Percentiles rank a stretch among this genome's conserved stretches.
Evolutionary conservation across 495 filamentous ascomycete species (phyloP).

Genomic region (Penicillium silybi): DNA sequence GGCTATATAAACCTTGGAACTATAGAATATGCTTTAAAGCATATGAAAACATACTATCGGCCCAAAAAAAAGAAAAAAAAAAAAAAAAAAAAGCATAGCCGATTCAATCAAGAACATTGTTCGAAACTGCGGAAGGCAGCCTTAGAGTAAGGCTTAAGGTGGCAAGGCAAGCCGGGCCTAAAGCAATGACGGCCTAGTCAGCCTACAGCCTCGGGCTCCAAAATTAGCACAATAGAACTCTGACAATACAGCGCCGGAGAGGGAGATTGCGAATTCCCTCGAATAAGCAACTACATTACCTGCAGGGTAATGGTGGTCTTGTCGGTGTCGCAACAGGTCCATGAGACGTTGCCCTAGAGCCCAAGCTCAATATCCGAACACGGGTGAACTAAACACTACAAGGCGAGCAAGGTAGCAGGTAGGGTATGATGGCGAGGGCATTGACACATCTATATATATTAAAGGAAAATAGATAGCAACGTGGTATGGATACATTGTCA

Average conservation of each 20-base stretch:
- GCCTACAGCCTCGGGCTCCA: neutral
- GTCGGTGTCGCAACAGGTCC: neutral
- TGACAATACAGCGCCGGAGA: neutral
- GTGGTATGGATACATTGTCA: conserved; percentile 23
- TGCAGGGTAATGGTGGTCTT: too few species aligned
- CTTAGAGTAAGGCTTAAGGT: neutral
- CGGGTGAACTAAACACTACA: too few species aligned
- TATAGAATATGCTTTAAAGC: neutral
- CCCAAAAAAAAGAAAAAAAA: too few species aligned
- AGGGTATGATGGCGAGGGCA: neutral
- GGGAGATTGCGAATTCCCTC: neutral
- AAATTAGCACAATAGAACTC: neutral
- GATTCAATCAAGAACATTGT: neutral
- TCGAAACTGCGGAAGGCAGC: neutral
- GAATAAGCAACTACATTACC: too few species aligned
- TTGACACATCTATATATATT: conserved; percentile 9
- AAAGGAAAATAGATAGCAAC: conserved; percentile 14
- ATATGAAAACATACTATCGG: too few species aligned
- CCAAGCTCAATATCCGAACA: neutral
- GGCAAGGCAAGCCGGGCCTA: neutral
- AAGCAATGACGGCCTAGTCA: neutral
- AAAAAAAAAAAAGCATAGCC: neutral
- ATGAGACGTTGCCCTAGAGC: too few species aligned
- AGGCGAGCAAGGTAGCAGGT: too few species aligned
- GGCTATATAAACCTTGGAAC: neutral